Percentiles rank a stretch among this genome's conserved stretches.
phyloP scores from a whole-genome alignment of 345 rosid genomes.

The Salix suchowensis region DNA sequence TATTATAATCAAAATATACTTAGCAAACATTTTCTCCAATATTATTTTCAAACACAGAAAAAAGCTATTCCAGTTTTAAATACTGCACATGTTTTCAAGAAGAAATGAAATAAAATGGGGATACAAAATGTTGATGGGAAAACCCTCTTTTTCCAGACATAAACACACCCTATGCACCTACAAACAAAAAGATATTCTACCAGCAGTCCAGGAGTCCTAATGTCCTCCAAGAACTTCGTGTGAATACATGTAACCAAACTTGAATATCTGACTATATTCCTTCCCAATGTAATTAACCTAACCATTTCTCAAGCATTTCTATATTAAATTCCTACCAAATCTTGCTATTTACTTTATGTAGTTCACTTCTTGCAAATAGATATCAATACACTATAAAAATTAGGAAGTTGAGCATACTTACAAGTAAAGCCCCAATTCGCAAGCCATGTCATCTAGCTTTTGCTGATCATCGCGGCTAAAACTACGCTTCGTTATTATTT shows the following conservation, averaged over 20 bases:
- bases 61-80: not conserved
- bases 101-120: not conserved
- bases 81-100: not conserved
- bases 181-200: not conserved
- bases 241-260: not conserved
- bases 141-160: not conserved
- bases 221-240: not conserved
- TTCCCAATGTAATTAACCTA: not conserved
- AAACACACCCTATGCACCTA: not conserved
- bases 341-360: not conserved
- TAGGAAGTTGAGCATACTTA: conserved; percentile 33
- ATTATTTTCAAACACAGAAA: not conserved
- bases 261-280: not conserved
- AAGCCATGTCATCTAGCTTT: conserved; percentile 65
- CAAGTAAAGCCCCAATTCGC: conserved; percentile 74
- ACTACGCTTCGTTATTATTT: conserved; percentile 63
- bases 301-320: not conserved
- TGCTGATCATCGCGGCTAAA: conserved; percentile 72
- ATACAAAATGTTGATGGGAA: too few species aligned
- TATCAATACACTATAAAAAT: not conserved
- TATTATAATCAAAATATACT: not conserved
- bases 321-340: not conserved
- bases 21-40: not conserved
- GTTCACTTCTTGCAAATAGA: not conserved
- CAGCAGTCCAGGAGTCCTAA: not conserved